Evolutionary conservation across 768 basidiomycete species (phyloP), one percentile per base, ranked within the genome.

Genomic region (Boletus speciosus): DNA sequence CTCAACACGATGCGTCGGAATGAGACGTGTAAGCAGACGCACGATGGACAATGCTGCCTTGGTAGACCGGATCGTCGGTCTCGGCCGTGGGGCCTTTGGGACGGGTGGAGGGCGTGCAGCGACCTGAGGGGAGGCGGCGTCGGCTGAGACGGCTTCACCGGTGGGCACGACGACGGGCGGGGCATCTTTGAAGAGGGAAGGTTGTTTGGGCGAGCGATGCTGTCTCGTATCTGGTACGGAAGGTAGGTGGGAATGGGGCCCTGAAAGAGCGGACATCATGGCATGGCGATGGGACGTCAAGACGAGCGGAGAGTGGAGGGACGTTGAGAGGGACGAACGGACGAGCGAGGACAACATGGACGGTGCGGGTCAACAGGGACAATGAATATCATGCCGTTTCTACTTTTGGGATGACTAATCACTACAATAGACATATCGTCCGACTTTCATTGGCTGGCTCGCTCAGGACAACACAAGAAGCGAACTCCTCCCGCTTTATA

Each of bases 41-140:
- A 92, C 91, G 50, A 94, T 81, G 9, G 82, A 75, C 45, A 94
- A 72, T 4, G 90, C 89, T 4, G 90, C 90, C 69, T 91, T 93
- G 50, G 81, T 79, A 0, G 91, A 76, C 48, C 83, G 78, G 55
- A 91, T 76, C 54, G 74, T 81, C 3, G 87, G 88, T 61, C 86
- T 73, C 2, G 81, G 77, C 42, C 84, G 83, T 58, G 83, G 81
- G 8, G 74, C 74, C 65, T 80, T 86, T 16, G 90, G 90, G 10
- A 74, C 71, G 32, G 85, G 82, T 6, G 88, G 88, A 3, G 89
- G 88, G 1, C 82, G 81, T 5, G 86, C 87, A 6, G 81, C 86
- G 32, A 79, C 78, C 65, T 90, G 87, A 0, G 89, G 88, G 11
- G 88, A 82, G 8, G 83, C 76, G 4, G 84, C 81, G 61, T 88